A percentile compares a stretch with the other conserved stretches of the same genome.
These are phyloP conservation scores for Curvularia lunata DNA, from an alignment of 2,329 filamentous ascomycete genomes.

Conservation along the genomic window DNA sequence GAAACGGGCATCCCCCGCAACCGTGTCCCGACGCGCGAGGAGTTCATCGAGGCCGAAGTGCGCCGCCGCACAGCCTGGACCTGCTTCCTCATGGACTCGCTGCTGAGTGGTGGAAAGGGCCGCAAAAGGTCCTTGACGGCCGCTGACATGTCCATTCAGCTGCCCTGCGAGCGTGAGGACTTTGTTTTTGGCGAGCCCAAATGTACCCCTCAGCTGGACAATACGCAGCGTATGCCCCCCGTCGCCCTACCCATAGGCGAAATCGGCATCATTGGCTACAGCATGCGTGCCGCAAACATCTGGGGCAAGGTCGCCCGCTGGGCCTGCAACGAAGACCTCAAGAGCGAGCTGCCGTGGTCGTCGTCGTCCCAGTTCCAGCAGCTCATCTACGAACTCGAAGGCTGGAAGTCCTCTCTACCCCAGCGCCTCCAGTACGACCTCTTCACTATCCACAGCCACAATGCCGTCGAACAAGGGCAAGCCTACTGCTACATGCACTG, in stretches of 20 bases:
- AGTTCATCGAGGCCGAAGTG: constrained; percentile 52
- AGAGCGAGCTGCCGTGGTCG: constrained; percentile 48
- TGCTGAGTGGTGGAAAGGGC: constrained; percentile 51
- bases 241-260: constrained; percentile 39
- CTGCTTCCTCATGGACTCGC: constrained; percentile 53
- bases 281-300: constrained; percentile 49
- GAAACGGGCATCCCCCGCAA: constrained; percentile 43
- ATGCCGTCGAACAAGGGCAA: constrained; percentile 51
- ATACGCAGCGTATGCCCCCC: constrained; percentile 38
- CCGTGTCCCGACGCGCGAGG: constrained; percentile 44
- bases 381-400: constrained; percentile 44
- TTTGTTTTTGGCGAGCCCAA: constrained; percentile 51
- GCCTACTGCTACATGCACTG: constrained; percentile 53
- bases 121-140: constrained; percentile 46
- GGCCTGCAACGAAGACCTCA: constrained; percentile 48
- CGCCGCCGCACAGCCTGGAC: constrained; percentile 51
- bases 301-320: constrained; percentile 52
- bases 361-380: constrained; percentile 46
- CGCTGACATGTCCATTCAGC: constrained; percentile 48
- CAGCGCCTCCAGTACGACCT: constrained; percentile 47
- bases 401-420: constrained; percentile 47
- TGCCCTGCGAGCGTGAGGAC: constrained; percentile 49
- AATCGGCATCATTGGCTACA: constrained; percentile 50
- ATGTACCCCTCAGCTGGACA: constrained; percentile 45
- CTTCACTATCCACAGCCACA: constrained; percentile 50